phyloP scores from a whole-genome alignment of 352 stramenopile species.

The Pythium phragmiticola region DNA sequence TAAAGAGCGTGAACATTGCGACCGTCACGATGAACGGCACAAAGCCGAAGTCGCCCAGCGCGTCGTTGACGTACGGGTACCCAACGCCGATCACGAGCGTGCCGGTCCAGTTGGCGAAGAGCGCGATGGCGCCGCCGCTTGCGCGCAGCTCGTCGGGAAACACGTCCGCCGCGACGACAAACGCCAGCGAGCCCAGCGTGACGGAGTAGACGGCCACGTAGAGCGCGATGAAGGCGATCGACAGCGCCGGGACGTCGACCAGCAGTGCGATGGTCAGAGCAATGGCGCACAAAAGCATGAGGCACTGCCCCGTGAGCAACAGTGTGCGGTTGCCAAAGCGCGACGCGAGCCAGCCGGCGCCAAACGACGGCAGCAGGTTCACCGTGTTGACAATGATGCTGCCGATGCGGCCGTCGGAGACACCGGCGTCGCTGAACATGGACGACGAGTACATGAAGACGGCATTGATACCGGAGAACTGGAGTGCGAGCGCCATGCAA shows the following conservation, averaged over 20 bases:
- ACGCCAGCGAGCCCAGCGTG: constrained; percentile 53
- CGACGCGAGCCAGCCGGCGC: constrained; percentile 36
- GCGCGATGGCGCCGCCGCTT: constrained; percentile 42
- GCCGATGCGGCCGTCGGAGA: constrained; percentile 53
- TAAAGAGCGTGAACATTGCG: constrained; percentile 15
- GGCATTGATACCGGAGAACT: constrained; percentile 67
- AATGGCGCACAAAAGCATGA: constrained; percentile 34
- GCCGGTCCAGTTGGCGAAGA: constrained; percentile 52
- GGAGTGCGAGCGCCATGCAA: constrained; percentile 38
- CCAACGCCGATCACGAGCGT: constrained; percentile 55
- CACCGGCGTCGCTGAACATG: constrained; percentile 56
- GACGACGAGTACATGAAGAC: constrained; percentile 72
- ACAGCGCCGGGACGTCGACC: constrained; percentile 34
- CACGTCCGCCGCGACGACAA: constrained; percentile 46
- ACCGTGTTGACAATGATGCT: constrained; percentile 53
- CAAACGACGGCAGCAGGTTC: constrained; percentile 52
- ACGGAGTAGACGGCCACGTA: constrained; percentile 48
- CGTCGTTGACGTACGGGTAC: constrained; percentile 55
- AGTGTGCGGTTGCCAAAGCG: constrained; percentile 52
- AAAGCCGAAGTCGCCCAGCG: constrained; percentile 41
- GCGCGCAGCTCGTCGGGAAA: constrained; percentile 56
- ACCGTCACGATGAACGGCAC: constrained; percentile 22
- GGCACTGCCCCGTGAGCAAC: constrained; percentile 40
- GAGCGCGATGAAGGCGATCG: constrained; percentile 49
- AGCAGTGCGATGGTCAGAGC: constrained; percentile 36